Conservation (phyloP, 2,329 filamentous ascomycete species). For the Aspergillus novoparasiticus region DNA sequence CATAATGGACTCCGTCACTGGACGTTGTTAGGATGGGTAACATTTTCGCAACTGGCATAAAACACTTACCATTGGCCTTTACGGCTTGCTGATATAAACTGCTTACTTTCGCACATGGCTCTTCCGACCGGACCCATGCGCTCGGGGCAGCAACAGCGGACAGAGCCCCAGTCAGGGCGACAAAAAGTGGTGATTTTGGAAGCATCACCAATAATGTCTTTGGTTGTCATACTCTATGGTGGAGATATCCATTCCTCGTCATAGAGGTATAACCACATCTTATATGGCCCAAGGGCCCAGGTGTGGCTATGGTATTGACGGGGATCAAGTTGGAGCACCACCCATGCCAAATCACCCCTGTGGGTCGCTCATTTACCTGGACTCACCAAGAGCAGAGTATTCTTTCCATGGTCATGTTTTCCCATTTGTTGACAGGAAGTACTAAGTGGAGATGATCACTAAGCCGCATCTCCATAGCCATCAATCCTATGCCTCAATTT, state of each 20-base stretch:
- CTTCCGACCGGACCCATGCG: background rate
- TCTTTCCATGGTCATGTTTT: background rate
- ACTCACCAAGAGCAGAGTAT: background rate
- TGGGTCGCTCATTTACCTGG: background rate
- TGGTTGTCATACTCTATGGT: background rate
- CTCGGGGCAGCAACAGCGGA: background rate
- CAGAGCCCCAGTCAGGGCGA: background rate
- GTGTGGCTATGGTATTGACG: background rate
- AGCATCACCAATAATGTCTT: background rate
- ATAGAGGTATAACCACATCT: background rate
- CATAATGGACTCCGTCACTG: background rate
- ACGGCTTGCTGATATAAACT: background rate
- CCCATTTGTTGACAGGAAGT: background rate
- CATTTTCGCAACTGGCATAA: background rate
- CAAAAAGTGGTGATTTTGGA: background rate
- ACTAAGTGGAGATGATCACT: background rate
- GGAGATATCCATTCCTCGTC: background rate
- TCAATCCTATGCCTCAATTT: too few relatives aligned
- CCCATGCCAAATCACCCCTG: background rate
- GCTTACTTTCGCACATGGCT: background rate
- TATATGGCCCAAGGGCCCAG: background rate
- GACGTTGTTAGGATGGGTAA: background rate
- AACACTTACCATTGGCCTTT: background rate
- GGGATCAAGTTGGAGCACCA: background rate
- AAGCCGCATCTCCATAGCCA: background rate